Conservation (phyloP, 768 basidiomycete genomes). For the Mycena vulgaris region DNA sequence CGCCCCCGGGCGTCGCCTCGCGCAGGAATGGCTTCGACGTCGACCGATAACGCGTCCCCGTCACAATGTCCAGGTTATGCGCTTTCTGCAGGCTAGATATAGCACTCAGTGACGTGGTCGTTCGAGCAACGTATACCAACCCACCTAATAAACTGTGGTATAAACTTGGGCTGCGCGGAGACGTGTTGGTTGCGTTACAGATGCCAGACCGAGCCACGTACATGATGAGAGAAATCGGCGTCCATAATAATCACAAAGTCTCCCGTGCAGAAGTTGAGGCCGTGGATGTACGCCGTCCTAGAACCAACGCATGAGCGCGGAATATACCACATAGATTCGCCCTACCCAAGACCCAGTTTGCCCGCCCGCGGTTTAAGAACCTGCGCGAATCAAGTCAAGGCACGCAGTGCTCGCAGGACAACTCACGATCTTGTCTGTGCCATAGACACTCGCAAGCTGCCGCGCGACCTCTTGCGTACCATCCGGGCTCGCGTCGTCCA, state of each 20-base stretch:
- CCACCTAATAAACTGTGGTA: conserved; percentile 91
- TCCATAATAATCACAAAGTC: conserved; percentile 99
- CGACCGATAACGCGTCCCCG: conserved; percentile 89
- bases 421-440: conserved; percentile 86
- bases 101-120: conserved; percentile 12
- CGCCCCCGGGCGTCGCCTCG: conserved; percentile 83
- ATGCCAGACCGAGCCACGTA: conserved; percentile 54
- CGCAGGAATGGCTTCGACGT: conserved; percentile 69
- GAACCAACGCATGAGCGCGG: conserved; percentile 30
- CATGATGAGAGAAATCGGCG: conserved; percentile 96
- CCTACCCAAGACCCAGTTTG: conserved; percentile 91
- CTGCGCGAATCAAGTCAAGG: conserved; percentile 55
- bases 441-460: conserved; percentile 85
- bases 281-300: conserved; percentile 94
- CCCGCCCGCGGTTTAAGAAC: conserved; percentile 89
- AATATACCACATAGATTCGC: neutral
- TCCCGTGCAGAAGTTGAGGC: conserved; percentile 89
- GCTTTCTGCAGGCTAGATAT: conserved; percentile 79
- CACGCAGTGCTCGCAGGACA: conserved; percentile 29
- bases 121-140: conserved; percentile 20
- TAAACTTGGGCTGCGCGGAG: conserved; percentile 86
- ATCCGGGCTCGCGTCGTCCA: conserved; percentile 94
- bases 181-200: conserved; percentile 20
- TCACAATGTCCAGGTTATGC: conserved; percentile 94
- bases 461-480: conserved; percentile 91